Percentiles rank a stretch among this genome's conserved stretches.
These are phyloP conservation scores for Acacia confusa DNA, from an alignment of 306 rosid species.

Conservation along the genomic window DNA sequence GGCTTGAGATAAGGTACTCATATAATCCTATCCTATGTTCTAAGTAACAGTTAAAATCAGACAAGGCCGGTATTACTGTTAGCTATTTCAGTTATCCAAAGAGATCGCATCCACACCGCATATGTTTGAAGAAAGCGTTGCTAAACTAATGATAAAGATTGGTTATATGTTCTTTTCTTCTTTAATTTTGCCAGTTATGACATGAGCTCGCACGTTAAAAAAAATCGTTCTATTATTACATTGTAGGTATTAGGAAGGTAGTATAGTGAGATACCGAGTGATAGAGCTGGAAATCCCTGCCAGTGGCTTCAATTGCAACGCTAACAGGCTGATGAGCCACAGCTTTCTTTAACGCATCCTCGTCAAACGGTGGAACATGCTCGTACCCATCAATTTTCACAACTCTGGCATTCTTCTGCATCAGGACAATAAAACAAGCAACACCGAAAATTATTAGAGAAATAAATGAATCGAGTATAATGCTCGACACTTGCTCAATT, in stretches of 20 bases:
- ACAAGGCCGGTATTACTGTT: not conserved
- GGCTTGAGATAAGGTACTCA: not conserved
- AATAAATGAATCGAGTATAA: constrained; percentile 7
- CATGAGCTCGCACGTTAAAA: not conserved
- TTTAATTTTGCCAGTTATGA: not conserved
- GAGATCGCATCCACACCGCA: not conserved
- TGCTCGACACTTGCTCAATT: not conserved
- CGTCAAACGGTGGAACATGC: constrained; percentile 49
- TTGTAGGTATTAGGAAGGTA: not conserved
- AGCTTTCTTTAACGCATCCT: constrained; percentile 52
- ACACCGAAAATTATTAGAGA: constrained; percentile 9
- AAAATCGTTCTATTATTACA: not conserved
- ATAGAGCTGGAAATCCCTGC: constrained; percentile 59
- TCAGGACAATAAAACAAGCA: not conserved
- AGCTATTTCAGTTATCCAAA: not conserved
- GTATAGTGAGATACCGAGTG: constrained; percentile 29
- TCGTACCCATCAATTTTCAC: constrained; percentile 66
- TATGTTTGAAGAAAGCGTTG: not conserved
- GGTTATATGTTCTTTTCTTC: not conserved
- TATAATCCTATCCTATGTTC: not conserved
- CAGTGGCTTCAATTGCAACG: constrained; percentile 50
- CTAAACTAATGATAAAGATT: not conserved
- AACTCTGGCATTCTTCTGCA: constrained; percentile 51
- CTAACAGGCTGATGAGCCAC: constrained; percentile 53
- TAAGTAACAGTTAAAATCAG: not conserved